These are phyloP conservation scores for Chrysanthemum seticuspe DNA, from an alignment of 129 eudicot species.

Conservation along the genomic window DNA sequence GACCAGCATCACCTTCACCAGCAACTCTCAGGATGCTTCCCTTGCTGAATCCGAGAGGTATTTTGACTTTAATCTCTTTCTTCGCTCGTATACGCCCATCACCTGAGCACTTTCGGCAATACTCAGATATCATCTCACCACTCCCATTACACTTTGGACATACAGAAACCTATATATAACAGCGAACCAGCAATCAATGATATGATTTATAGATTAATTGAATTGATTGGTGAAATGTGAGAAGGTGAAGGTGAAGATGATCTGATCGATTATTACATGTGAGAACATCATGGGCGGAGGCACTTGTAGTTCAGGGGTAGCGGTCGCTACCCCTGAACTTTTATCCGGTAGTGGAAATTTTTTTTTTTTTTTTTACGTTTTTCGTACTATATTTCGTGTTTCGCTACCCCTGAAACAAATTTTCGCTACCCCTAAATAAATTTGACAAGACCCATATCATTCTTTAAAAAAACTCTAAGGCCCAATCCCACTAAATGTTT, in stretches of 20 bases:
- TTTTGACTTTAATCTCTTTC: constrained; percentile 89
- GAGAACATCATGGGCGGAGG: no score
- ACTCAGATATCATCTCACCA: constrained; percentile 91
- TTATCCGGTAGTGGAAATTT: no score
- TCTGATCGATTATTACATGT: constrained; percentile 48
- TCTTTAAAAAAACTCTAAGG: no score
- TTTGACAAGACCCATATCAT: no score
- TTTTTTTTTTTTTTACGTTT: no score
- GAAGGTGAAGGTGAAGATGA: not conserved
- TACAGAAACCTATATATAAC: constrained; percentile 66
- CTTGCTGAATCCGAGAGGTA: constrained; percentile 92
- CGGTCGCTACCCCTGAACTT: no score
- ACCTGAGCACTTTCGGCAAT: constrained; percentile 91
- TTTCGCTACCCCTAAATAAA: no score
- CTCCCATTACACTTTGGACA: constrained; percentile 95
- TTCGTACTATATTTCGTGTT: no score
- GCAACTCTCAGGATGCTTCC: constrained; percentile 94
- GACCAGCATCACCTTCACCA: constrained; percentile 99
- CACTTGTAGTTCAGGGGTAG: no score
- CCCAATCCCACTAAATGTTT: no score
- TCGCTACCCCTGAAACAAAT: no score
- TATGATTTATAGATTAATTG: not conserved
- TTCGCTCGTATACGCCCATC: constrained; percentile 83
- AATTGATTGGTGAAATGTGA: not conserved
- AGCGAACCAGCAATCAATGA: not conserved